These are phyloP conservation scores for Aspergillus costaricaensis DNA, from an alignment of 2,329 filamentous ascomycete species.

Conservation along the genomic window DNA sequence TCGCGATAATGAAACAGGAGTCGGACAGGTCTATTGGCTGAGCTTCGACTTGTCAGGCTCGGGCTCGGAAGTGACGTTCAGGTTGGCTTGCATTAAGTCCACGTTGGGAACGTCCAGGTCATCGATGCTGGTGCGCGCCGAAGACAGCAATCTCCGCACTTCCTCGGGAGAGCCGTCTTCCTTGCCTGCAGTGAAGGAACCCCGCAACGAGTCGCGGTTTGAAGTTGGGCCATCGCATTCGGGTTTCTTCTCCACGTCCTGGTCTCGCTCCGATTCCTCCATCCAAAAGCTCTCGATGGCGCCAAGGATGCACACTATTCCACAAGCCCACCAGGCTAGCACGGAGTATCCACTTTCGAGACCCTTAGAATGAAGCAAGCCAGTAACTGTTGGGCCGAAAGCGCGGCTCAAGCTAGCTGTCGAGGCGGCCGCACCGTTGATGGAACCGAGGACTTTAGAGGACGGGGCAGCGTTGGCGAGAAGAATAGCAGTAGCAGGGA, in stretches of 20 bases:
- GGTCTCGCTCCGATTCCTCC: conserved; percentile 59
- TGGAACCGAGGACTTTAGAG: conserved; percentile 79
- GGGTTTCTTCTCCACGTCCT: conserved; percentile 44
- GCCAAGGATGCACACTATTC: conserved; percentile 72
- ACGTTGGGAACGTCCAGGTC: conserved; percentile 33
- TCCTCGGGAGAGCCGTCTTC: conserved; percentile 33
- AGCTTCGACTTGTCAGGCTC: conserved; percentile 10
- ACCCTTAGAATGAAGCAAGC: conserved; percentile 78
- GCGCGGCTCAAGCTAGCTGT: conserved; percentile 86
- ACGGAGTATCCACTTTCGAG: conserved; percentile 80
- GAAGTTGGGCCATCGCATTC: conserved; percentile 32
- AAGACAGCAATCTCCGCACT: conserved; percentile 39
- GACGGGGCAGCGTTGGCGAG: conserved; percentile 85
- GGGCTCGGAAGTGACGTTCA: conserved; percentile 13
- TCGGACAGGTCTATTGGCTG: conserved; percentile 7
- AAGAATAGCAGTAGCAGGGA: conserved; percentile 86
- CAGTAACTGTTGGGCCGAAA: conserved; percentile 85
- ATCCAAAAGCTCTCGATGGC: conserved; percentile 75
- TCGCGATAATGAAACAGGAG: neutral
- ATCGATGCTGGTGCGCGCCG: conserved; percentile 38
- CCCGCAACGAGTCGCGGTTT: conserved; percentile 26
- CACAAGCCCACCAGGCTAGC: conserved; percentile 90
- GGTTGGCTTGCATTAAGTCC: conserved; percentile 23
- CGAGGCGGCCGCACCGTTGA: conserved; percentile 90
- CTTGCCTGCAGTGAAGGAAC: conserved; percentile 24